Conservation (phyloP, 1,284 basidiomycete genomes). For the Cryptococcus depauperatus region DNA sequence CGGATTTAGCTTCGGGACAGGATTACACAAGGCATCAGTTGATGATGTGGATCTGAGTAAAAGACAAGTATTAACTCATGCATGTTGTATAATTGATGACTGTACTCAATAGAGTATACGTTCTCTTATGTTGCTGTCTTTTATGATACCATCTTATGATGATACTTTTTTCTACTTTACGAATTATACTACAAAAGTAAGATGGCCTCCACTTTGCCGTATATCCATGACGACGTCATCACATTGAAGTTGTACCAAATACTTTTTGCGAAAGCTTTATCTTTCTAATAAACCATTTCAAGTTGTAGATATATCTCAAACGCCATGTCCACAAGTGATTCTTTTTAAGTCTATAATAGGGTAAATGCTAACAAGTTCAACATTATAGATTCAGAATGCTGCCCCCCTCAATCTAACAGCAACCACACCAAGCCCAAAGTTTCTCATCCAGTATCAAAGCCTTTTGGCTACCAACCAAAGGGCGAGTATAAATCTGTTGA, state of each 20-base stretch:
- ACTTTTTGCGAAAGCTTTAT: too few species aligned
- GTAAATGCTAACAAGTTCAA: too few species aligned
- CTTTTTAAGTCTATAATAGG: too few species aligned
- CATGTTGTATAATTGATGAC: slow-evolving; percentile 12
- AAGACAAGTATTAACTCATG: not conserved
- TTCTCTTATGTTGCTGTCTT: not conserved
- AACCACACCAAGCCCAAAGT: slow-evolving; percentile 25
- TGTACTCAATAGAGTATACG: too few species aligned
- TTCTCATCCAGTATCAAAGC: slow-evolving; percentile 24
- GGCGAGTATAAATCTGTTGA: slow-evolving; percentile 22
- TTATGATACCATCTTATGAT: too few species aligned
- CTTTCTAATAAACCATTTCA: too few species aligned
- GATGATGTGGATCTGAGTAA: slow-evolving; percentile 48
- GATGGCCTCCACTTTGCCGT: too few species aligned
- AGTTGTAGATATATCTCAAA: too few species aligned
- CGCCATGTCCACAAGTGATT: too few species aligned
- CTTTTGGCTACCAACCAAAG: slow-evolving; percentile 19
- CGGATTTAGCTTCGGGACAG: slow-evolving; percentile 66
- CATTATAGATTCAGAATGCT: slow-evolving; percentile 24
- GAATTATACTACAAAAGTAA: too few species aligned
- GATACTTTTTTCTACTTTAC: not conserved
- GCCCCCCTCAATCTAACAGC: slow-evolving; percentile 27
- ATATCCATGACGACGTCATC: too few species aligned
- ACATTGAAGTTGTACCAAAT: too few species aligned
- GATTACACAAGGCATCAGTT: slow-evolving; percentile 76